These are phyloP conservation scores for Phyllosticta citriasiana DNA, from an alignment of 2,329 filamentous ascomycete genomes.

Conservation along the genomic window DNA sequence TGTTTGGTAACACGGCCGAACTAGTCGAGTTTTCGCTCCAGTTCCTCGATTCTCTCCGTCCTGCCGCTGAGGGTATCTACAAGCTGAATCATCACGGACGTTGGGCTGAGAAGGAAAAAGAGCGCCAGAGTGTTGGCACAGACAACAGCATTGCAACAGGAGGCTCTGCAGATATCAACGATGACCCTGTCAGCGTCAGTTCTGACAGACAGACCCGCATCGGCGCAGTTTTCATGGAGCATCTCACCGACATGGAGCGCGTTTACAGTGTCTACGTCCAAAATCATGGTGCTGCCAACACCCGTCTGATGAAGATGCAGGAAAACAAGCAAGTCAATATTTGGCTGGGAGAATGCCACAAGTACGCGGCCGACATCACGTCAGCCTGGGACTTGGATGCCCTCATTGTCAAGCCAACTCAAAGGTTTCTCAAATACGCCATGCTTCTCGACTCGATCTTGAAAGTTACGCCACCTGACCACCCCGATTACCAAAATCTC, in stretches of 20 bases:
- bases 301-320: conserved; percentile 46
- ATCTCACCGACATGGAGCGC: conserved; percentile 51
- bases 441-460: conserved; percentile 73
- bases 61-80: conserved; percentile 70
- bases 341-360: conserved; percentile 89
- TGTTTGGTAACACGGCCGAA: conserved; percentile 90
- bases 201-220: conserved; percentile 46
- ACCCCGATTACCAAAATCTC: conserved; percentile 69
- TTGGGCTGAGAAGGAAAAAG: conserved; percentile 38
- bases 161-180: conserved; percentile 24
- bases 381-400: conserved; percentile 92
- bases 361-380: conserved; percentile 85
- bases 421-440: conserved; percentile 88
- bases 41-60: conserved; percentile 72
- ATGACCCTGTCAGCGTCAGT: background rate
- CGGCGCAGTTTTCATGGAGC: conserved; percentile 48
- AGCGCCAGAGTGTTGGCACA: background rate
- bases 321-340: conserved; percentile 48
- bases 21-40: conserved; percentile 76
- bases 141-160: conserved; percentile 35
- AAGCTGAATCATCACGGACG: conserved; percentile 39
- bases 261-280: conserved; percentile 56
- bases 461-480: conserved; percentile 67
- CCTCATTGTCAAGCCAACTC: conserved; percentile 92
- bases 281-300: conserved; percentile 55